These are phyloP conservation scores for Rhizodiscina lignyota DNA, from an alignment of 495 filamentous ascomycete genomes.

Conservation along the genomic window DNA sequence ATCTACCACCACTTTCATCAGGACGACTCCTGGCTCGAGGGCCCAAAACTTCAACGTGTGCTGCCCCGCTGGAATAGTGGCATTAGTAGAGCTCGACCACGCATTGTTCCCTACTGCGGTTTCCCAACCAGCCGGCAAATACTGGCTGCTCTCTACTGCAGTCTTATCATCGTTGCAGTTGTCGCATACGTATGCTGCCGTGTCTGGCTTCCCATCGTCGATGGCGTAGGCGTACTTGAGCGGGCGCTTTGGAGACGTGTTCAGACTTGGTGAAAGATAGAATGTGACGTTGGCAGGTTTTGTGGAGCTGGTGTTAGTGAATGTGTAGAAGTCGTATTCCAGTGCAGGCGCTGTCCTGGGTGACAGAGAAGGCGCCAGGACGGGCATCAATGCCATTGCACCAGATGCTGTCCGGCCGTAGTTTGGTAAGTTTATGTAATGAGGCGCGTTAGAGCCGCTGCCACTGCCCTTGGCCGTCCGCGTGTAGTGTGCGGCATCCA, in stretches of 20 bases:
- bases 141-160: conserved; percentile 2
- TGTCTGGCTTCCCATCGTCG: conserved; percentile 26
- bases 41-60: conserved; percentile 45
- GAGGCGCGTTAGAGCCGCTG: conserved; percentile 18
- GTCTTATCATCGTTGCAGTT: conserved; percentile 19
- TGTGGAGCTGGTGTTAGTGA: conserved; percentile 20
- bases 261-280: conserved; percentile 41
- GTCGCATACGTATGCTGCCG: conserved; percentile 34
- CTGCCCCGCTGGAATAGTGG: conserved; percentile 27
- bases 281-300: conserved; percentile 41
- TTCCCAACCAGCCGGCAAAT: conserved; percentile 42
- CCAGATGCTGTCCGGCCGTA: conserved; percentile 39
- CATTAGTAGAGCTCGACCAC: conserved; percentile 40
- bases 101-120: conserved; percentile 37
- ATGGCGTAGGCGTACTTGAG: conserved; percentile 44
- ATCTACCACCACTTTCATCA: conserved; percentile 53
- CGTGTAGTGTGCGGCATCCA: conserved; percentile 40
- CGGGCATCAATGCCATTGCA: conserved; percentile 38
- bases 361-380: conserved; percentile 30
- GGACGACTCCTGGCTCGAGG: conserved; percentile 44
- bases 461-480: not conserved
- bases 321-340: conserved; percentile 50
- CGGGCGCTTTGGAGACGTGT: conserved; percentile 39
- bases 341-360: conserved; percentile 34
- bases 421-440: conserved; percentile 28